These are phyloP conservation scores for Serendipita sp. DNA, from an alignment of 768 basidiomycete genomes.

Conservation along the genomic window DNA sequence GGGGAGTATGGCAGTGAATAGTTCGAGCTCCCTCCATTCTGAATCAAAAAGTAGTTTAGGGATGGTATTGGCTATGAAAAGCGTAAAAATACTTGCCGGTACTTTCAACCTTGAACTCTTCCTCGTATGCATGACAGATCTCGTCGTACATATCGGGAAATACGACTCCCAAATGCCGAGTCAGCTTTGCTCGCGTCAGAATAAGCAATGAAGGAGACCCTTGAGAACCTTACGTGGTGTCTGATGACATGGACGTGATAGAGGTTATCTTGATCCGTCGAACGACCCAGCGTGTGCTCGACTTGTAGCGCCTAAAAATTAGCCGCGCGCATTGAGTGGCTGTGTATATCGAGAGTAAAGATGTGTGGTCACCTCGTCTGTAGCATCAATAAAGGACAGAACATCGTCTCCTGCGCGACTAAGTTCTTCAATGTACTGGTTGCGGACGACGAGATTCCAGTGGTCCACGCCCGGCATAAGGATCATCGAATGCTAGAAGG, in stretches of 20 bases:
- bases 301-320: neutral
- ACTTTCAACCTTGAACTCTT: neutral
- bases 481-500: neutral
- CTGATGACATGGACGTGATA: slow-evolving; percentile 12
- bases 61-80: neutral
- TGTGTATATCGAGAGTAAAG: neutral
- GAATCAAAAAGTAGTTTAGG: neutral
- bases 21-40: slow-evolving; percentile 19
- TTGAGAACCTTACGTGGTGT: neutral
- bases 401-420: slow-evolving; percentile 14
- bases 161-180: slow-evolving; percentile 8
- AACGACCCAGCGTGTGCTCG: slow-evolving; percentile 7
- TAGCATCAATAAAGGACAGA: slow-evolving; percentile 9
- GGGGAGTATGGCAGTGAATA: slow-evolving; percentile 14
- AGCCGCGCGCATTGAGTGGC: neutral
- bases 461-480: neutral
- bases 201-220: neutral
- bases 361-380: neutral
- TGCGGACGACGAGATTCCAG: neutral
- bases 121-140: slow-evolving; percentile 6
- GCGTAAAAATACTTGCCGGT: slow-evolving; percentile 4
- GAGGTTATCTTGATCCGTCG: slow-evolving; percentile 4
- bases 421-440: slow-evolving; percentile 15
- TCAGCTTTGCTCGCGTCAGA: slow-evolving; percentile 8
- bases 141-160: slow-evolving; percentile 11